Base-by-base conservation (phyloP, 140 eudicot species). In the Senecio squalidus region DNA sequence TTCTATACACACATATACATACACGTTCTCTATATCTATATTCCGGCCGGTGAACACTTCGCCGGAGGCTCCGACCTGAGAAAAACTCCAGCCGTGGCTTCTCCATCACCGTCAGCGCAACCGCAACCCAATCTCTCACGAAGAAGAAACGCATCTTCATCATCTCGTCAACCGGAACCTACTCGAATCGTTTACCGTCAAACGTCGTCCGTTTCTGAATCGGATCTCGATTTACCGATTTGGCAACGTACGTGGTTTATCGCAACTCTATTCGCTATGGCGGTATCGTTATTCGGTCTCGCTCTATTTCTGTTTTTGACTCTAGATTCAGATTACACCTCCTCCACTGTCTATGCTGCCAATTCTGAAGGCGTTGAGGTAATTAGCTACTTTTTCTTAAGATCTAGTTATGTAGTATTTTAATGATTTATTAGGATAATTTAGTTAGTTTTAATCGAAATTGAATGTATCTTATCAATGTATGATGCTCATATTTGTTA, bases 291-390 rank as follows among this genome's bases (percentile, higher is more conserved):
- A 27, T 82, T 84, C 58, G 94, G 71, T 1, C 57, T 93, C 58
- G 94, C 90, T 23, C 50, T 88, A 14, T 74, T 82, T 28, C 78
- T 93, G 7, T 73, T 84, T 54, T 78, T 93, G 13, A 74, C 87
- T 17, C 81, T 93, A 50, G 96, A 84, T 55, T 76, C 84, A 9
- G 89, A 82, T 62, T 73, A 67, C 39, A 14, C 80, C 0, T 71
- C 91, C 2, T 67, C 67, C 28, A 72, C 86, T 23, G 95, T 62
- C 20, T 66, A 69, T 63, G 87, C 96, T 55, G 90, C 84, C 15
- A 46, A 48, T 28, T 69, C 96, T 24, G 86, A 88, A 67, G 96
- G 96, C 75, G 95, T 93, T 9, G 89, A 88, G 99, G 99, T 80
- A 63, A 50, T 58, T 62, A 9, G 26, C 26, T 58, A 31, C 8